Evolutionary conservation across 139 green algal genomes (phyloP), one percentile per base, ranked within the genome.

Genomic region (Chlorella vulgaris): DNA sequence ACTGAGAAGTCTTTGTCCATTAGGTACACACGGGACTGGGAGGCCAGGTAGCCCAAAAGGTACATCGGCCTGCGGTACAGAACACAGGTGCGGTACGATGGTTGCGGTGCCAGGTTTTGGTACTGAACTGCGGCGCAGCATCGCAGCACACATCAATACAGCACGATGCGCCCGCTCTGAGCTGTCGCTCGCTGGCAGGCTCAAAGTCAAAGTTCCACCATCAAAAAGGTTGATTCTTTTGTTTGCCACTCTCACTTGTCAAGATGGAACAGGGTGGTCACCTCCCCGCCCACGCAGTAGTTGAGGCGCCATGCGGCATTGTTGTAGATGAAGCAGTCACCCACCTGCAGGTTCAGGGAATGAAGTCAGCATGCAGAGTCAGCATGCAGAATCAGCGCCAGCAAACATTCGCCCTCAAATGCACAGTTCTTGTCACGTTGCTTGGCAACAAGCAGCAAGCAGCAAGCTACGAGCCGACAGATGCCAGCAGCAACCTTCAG

Each of bases 271-370:
- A 99, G 91, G 4, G 96, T 98, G 69, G 96, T 98, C n/a, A 96
- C 85, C 89, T 99, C 97, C 5, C 97, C 95, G 61, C 97, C 97
- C 33, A 99, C 95, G 70, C 89, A 96, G 84, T 99, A 99, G 89
- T 98, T 98, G 66, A 99, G 90, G n/a, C 97, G 92, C 96, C 94
- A 98, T 0, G 93, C 89, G 0, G 90, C 87, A 88, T 98, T 99
- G 89, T 94, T 98, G 92, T 98, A 99, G 38, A 99, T 94, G 82
- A 99, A 98, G 92, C 97, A 99, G 88, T 99, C 97, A 40, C 96
- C 96, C 7, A 98, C 93, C 69, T 61, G 51, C 22, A 8, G 39
- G 15, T n/a, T n/a, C 39, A 51, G 65, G 67, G 39, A 50, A 36
- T 21, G 21, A 33, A 35, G 60, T 36, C 26, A n/a, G 7, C 24